These are phyloP conservation scores for Colletotrichum neosansevieriae DNA, from an alignment of 2,329 filamentous ascomycete genomes.

Conservation along the genomic window DNA sequence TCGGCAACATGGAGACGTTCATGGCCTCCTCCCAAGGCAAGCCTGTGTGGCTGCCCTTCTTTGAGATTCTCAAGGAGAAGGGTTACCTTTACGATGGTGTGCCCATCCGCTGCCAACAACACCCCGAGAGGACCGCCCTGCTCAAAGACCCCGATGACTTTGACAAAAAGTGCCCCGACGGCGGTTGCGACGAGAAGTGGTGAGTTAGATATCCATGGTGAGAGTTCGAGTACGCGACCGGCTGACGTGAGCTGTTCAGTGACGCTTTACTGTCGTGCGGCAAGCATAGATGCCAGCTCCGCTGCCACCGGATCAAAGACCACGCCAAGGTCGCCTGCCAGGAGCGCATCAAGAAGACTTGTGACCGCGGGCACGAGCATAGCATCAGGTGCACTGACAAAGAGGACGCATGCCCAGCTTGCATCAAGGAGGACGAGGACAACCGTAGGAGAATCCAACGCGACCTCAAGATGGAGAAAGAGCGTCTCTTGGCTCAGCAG, in stretches of 20 bases:
- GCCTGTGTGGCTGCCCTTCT: slow-evolving; percentile 68
- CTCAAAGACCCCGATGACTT: slow-evolving; percentile 69
- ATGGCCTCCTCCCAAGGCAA: slow-evolving; percentile 68
- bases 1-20: slow-evolving; percentile 78
- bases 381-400: slow-evolving; percentile 58
- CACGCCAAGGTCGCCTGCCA: slow-evolving; percentile 62
- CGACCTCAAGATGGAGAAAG: slow-evolving; percentile 63
- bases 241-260: not conserved
- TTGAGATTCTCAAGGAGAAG: slow-evolving; percentile 65
- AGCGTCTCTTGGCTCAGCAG: slow-evolving; percentile 57
- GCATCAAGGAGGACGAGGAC: slow-evolving; percentile 62
- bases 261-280: slow-evolving; percentile 56
- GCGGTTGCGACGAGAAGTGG: slow-evolving; percentile 76
- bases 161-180: slow-evolving; percentile 72
- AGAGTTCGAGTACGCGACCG: not conserved
- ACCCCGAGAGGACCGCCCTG: slow-evolving; percentile 61
- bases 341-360: slow-evolving; percentile 56
- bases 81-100: slow-evolving; percentile 70
- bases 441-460: slow-evolving; percentile 56
- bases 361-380: slow-evolving; percentile 63
- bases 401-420: slow-evolving; percentile 62
- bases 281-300: slow-evolving; percentile 67
- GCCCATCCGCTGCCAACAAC: slow-evolving; percentile 70
- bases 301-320: slow-evolving; percentile 72
- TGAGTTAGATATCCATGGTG: slow-evolving; percentile 50